Percentiles rank a stretch among this genome's conserved stretches.
phyloP scores from a whole-genome alignment of 2,329 filamentous ascomycete genomes.

The Teratosphaeria nubilosa region DNA sequence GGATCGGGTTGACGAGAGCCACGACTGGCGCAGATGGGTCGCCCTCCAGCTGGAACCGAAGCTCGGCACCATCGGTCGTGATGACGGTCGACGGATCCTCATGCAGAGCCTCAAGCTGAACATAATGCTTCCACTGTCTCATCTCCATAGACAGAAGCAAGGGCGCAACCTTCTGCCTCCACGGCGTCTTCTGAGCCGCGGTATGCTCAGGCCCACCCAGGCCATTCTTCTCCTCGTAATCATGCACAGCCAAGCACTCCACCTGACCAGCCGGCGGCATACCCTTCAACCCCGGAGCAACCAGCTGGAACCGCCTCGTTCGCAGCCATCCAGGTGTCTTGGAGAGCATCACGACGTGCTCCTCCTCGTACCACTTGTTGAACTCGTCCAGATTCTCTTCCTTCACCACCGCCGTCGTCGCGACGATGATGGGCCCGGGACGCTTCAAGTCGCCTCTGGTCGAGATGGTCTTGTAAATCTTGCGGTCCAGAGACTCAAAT shows the following conservation, averaged over 20 bases:
- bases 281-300: constrained; percentile 45
- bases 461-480: constrained; percentile 57
- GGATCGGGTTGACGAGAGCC: constrained; percentile 69
- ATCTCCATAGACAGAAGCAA: constrained; percentile 49
- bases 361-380: constrained; percentile 61
- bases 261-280: constrained; percentile 37
- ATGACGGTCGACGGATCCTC: constrained; percentile 59
- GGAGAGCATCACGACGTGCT: constrained; percentile 61
- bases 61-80: constrained; percentile 54
- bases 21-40: constrained; percentile 59
- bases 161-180: constrained; percentile 49
- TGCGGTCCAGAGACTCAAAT: constrained; percentile 55
- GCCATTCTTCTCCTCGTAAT: constrained; percentile 59
- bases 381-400: constrained; percentile 51
- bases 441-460: constrained; percentile 29
- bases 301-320: constrained; percentile 59
- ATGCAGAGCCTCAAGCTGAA: constrained; percentile 59
- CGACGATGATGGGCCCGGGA: constrained; percentile 18
- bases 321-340: constrained; percentile 72
- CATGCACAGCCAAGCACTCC: constrained; percentile 59
- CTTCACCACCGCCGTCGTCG: constrained; percentile 26
- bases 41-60: constrained; percentile 70
- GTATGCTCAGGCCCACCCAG: constrained; percentile 55
- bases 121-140: constrained; percentile 60
- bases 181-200: constrained; percentile 52